These are phyloP conservation scores for Hypoxylon sp. DNA, from an alignment of 2,329 filamentous ascomycete genomes.

Conservation along the genomic window DNA sequence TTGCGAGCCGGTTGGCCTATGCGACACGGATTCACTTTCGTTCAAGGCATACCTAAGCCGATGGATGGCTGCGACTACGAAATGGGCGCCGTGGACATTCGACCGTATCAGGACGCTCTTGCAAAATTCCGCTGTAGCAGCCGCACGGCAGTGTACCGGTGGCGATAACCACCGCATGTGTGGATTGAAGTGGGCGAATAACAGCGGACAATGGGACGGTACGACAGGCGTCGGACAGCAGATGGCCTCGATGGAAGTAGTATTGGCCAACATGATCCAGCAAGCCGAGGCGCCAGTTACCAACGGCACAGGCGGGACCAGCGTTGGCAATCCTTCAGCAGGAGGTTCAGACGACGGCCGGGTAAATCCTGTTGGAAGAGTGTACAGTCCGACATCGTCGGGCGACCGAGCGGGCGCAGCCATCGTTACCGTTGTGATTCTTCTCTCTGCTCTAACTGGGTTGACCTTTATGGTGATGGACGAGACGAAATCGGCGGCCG, in stretches of 20 bases:
- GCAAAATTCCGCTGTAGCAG: conserved; percentile 63
- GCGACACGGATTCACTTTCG: conserved; percentile 69
- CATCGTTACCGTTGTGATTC: conserved; percentile 66
- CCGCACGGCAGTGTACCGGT: conserved; percentile 65
- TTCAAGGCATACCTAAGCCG: conserved; percentile 71
- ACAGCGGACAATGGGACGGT: conserved; percentile 62
- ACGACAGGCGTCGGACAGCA: conserved; percentile 72
- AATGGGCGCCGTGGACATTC: conserved; percentile 69
- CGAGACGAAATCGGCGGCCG: conserved; percentile 49
- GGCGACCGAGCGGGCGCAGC: conserved; percentile 75
- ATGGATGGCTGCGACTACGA: conserved; percentile 69
- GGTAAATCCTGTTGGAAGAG: conserved; percentile 41
- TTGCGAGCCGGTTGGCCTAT: conserved; percentile 68
- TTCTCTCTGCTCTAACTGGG: conserved; percentile 64
- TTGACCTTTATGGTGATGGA: conserved; percentile 59
- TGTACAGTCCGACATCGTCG: conserved; percentile 55
- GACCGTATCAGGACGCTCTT: conserved; percentile 62
- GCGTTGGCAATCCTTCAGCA: conserved; percentile 55
- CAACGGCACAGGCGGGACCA: conserved; percentile 58
- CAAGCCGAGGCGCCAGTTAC: conserved; percentile 52
- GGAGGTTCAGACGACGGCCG: conserved; percentile 58
- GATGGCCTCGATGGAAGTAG: conserved; percentile 73
- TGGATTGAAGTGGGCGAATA: conserved; percentile 66
- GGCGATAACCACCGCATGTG: conserved; percentile 66
- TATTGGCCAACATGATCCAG: conserved; percentile 67